Percentiles rank a stretch among this genome's conserved stretches.
These are phyloP conservation scores for Pseudogymnoascus sp. DNA, from an alignment of 2,329 filamentous ascomycete species.

Conservation along the genomic window DNA sequence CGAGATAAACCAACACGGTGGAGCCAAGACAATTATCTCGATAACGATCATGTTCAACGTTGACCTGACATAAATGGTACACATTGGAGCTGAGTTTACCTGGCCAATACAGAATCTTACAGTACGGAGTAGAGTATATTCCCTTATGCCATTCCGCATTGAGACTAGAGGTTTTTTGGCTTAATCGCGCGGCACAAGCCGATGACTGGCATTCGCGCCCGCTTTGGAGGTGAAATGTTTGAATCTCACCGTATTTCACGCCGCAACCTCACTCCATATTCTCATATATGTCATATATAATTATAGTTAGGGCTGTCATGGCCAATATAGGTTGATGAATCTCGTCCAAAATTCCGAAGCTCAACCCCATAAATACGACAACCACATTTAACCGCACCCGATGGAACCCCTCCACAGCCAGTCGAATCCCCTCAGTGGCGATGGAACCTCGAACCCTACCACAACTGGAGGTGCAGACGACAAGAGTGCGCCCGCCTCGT, in stretches of 20 bases:
- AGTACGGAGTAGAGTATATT: not conserved
- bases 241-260: not conserved
- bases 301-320: not conserved
- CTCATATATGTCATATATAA: conserved; percentile 1
- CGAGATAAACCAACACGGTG: not conserved
- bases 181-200: not conserved
- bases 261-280: not conserved
- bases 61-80: not conserved
- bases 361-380: not conserved
- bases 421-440: not conserved
- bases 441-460: not conserved
- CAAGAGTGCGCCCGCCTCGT: not conserved
- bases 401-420: conserved; percentile 2
- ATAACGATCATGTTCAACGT: not conserved
- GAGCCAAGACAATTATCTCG: not conserved
- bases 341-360: not conserved
- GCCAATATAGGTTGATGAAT: not conserved
- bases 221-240: not conserved
- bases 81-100: not conserved
- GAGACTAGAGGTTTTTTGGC: not conserved
- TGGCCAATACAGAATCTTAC: not conserved
- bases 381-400: not conserved
- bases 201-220: not conserved
- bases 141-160: not conserved
- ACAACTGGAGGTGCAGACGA: not conserved